These are phyloP conservation scores for Dactylellina leptospora DNA, from an alignment of 2,329 filamentous ascomycete species.

Conservation along the genomic window DNA sequence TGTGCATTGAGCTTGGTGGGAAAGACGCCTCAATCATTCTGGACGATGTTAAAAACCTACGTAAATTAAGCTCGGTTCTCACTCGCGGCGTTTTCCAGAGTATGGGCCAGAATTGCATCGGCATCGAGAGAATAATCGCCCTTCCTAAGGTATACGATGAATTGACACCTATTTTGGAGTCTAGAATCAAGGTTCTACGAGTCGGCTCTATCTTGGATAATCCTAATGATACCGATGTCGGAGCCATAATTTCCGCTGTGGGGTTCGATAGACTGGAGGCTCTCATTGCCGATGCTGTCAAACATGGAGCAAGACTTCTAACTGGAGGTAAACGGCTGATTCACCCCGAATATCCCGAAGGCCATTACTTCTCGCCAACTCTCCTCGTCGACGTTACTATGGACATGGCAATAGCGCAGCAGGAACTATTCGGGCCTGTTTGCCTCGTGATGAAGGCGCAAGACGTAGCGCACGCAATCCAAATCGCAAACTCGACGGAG, in stretches of 20 bases:
- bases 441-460: slow-evolving; percentile 82
- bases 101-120: slow-evolving; percentile 96
- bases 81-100: slow-evolving; percentile 95
- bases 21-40: slow-evolving; percentile 93
- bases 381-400: slow-evolving; percentile 88
- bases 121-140: slow-evolving; percentile 90
- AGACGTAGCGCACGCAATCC: slow-evolving; percentile 73
- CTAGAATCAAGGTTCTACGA: slow-evolving; percentile 77
- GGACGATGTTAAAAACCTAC: slow-evolving; percentile 77
- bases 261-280: slow-evolving; percentile 78
- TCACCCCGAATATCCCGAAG: slow-evolving; percentile 77
- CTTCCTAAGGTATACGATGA: slow-evolving; percentile 77
- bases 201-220: slow-evolving; percentile 75
- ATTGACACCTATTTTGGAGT: slow-evolving; percentile 75
- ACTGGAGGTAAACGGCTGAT: slow-evolving; percentile 76
- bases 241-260: slow-evolving; percentile 84
- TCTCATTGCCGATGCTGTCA: slow-evolving; percentile 79
- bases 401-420: slow-evolving; percentile 84
- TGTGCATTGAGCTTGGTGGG: slow-evolving; percentile 90
- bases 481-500: slow-evolving; percentile 80
- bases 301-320: slow-evolving; percentile 79
- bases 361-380: slow-evolving; percentile 92
- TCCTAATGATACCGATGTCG: slow-evolving; percentile 74
- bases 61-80: slow-evolving; percentile 79
- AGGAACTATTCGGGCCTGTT: slow-evolving; percentile 92